Conservation (phyloP, 345 rosid genomes). For the Populus alba region DNA sequence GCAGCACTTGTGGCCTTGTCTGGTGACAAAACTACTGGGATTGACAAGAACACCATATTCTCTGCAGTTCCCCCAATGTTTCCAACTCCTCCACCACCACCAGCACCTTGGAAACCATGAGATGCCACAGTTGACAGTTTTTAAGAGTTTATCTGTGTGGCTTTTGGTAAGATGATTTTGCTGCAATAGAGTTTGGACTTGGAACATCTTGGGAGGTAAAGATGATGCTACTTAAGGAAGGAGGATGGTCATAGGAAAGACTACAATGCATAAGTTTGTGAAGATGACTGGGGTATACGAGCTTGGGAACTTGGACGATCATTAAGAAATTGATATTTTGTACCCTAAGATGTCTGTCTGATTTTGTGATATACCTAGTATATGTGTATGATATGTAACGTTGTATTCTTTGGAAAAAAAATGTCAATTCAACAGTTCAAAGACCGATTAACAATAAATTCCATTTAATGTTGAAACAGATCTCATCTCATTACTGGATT, state of each 20-base stretch:
- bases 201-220: slow-evolving; percentile 18
- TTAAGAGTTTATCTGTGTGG: slow-evolving; percentile 14
- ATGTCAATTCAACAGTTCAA: not conserved
- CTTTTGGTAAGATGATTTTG: slow-evolving; percentile 31
- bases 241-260: not conserved
- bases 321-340: slow-evolving; percentile 19
- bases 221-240: not conserved
- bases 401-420: slow-evolving; percentile 27
- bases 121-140: not conserved
- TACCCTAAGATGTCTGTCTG: slow-evolving; percentile 24
- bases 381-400: slow-evolving; percentile 32
- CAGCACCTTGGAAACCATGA: slow-evolving; percentile 97
- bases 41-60: slow-evolving; percentile 93
- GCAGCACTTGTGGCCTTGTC: slow-evolving; percentile 91
- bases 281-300: not conserved
- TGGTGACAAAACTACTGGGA: slow-evolving; percentile 54
- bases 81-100: slow-evolving; percentile 96
- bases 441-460: slow-evolving; percentile 19
- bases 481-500: not conserved
- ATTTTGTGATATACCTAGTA: slow-evolving; percentile 25
- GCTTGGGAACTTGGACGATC: slow-evolving; percentile 8
- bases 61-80: slow-evolving; percentile 94
- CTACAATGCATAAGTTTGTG: not conserved
- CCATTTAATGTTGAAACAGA: not conserved
- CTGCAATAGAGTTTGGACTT: slow-evolving; percentile 21